Conservation (phyloP, 2,329 filamentous ascomycete genomes). For the Penicillium sp. region DNA sequence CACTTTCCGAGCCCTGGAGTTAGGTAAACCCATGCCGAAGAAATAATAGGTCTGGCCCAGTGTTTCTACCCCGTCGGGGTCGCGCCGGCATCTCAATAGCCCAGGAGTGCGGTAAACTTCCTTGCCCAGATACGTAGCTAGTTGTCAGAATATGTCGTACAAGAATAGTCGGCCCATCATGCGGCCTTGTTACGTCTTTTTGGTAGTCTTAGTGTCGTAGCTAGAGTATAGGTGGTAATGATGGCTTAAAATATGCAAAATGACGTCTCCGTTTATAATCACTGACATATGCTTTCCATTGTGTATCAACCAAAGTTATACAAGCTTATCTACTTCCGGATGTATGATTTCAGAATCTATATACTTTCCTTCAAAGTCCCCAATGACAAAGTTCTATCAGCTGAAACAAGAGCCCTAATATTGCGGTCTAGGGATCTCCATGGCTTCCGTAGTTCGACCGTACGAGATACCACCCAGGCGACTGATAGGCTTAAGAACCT, state of each 20-base stretch:
- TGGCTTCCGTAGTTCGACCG: conserved; percentile 63
- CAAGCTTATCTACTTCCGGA: neutral
- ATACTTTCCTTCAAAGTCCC: neutral
- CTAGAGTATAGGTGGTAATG: too few species aligned
- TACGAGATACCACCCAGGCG: conserved; percentile 87
- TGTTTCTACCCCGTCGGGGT: neutral
- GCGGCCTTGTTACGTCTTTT: too few species aligned
- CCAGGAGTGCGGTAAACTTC: neutral
- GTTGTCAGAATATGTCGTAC: too few species aligned
- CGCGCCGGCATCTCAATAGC: neutral
- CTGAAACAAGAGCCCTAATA: conserved; percentile 14
- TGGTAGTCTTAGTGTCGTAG: too few species aligned
- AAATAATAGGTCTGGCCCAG: neutral
- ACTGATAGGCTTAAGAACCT: conserved; percentile 71
- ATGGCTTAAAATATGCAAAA: too few species aligned
- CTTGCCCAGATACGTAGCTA: too few species aligned
- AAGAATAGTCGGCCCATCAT: too few species aligned
- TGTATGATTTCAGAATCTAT: neutral
- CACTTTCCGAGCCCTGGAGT: neutral
- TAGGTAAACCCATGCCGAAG: neutral
- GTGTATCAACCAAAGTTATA: neutral
- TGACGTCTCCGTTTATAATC: too few species aligned
- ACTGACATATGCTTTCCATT: too few species aligned
- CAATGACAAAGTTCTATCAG: neutral
- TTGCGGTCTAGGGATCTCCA: conserved; percentile 61